phyloP scores from a whole-genome alignment of 2,329 filamentous ascomycete genomes.

The Penicillium sp. region DNA sequence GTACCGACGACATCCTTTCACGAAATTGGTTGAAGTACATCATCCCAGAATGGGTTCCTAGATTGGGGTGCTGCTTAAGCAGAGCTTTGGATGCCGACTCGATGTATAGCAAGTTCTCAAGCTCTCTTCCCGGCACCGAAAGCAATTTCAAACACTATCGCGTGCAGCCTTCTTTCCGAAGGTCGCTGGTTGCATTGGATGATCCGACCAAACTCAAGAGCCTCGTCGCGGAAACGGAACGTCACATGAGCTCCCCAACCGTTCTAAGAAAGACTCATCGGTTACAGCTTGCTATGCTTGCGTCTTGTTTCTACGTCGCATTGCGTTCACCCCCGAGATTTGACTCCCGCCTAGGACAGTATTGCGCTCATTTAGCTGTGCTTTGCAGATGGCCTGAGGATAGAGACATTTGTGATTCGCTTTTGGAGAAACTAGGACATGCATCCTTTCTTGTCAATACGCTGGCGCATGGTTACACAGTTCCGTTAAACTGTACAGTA shows the following conservation, averaged over 20 bases:
- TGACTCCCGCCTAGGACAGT: slow-evolving; percentile 1
- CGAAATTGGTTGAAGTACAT: neutral
- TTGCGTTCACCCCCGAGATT: neutral
- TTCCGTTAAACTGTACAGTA: neutral
- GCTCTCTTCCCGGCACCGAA: neutral
- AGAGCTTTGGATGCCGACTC: neutral
- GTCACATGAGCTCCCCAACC: neutral
- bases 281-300: slow-evolving; percentile 4
- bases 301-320: slow-evolving; percentile 5
- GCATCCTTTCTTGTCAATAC: slow-evolving; percentile 1
- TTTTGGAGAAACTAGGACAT: neutral
- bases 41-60: slow-evolving; percentile 1
- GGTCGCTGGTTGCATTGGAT: neutral
- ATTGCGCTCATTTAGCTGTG: neutral
- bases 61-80: neutral
- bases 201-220: neutral
- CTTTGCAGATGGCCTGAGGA: slow-evolving; percentile 6
- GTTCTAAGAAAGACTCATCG: neutral
- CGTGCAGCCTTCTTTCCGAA: neutral
- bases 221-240: neutral
- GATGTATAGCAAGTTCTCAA: slow-evolving; percentile 6
- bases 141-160: slow-evolving; percentile 4
- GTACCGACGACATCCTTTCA: neutral
- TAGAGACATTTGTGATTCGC: neutral
- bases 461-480: neutral